A percentile compares a stretch with the other conserved stretches of the same genome.
Conservation (phyloP, 345 rosid species). For the Dimocarpus longan region DNA sequence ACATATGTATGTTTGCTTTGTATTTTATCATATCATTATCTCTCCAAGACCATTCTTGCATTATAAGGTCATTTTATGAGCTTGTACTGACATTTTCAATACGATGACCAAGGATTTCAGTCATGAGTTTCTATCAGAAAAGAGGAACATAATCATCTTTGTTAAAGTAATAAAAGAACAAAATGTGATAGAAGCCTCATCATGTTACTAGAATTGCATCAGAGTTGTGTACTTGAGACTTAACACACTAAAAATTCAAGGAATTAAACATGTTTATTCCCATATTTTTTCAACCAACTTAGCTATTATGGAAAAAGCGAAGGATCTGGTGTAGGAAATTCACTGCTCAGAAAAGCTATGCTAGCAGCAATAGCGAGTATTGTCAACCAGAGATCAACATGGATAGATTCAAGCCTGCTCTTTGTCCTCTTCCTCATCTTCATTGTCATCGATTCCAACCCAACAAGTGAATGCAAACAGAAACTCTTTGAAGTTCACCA, state of each 20-base stretch:
- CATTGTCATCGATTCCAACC: constrained; percentile 81
- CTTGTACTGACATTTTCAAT: constrained; percentile 22
- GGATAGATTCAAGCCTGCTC: constrained; percentile 24
- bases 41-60: neutral
- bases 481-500: constrained; percentile 93
- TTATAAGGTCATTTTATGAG: neutral
- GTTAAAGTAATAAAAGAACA: neutral
- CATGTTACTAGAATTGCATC: constrained; percentile 6
- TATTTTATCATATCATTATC: neutral
- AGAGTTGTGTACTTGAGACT: constrained; percentile 16
- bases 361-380: neutral
- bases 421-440: constrained; percentile 59
- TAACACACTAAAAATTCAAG: constrained; percentile 22
- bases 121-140: neutral
- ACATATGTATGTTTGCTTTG: constrained; percentile 1
- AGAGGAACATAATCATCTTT: too few species aligned
- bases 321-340: neutral
- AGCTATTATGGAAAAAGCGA: constrained; percentile 14
- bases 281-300: neutral
- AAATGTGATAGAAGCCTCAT: neutral
- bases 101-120: neutral
- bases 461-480: constrained; percentile 89
- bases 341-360: neutral
- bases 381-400: neutral
- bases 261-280: neutral